Evolutionary conservation across 169 alveolate genomes (phyloP), one percentile per base, ranked within the genome.

Genomic region (Plasmodium malariae): DNA sequence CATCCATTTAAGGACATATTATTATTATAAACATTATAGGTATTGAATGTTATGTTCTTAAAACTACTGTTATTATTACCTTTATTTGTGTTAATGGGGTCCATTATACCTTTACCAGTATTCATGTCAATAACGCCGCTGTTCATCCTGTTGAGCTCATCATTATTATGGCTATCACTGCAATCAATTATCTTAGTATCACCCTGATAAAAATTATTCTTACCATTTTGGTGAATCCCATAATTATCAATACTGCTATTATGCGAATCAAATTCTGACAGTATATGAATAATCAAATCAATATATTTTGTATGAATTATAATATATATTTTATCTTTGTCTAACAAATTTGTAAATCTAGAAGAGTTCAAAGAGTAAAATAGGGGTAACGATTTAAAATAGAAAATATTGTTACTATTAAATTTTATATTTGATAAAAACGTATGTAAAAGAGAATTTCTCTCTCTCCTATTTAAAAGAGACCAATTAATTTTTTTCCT

Each of bases 361-460:
- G 51, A 57, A 83, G 36, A 37, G 40, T 49, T 83, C 51, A 83
- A 37, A 21, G 86, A 83, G 36, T 83, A 67, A 83, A 83, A 83
- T n/a, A 83, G 65, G 2, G 91, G 91, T 14, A 83, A 11, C 1
- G 74, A 24, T 83, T 69, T 83, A 26, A 83, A 36, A 68, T 83
- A 69, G n/a, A 6, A 83, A 30, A 67, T 83, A 60, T 83, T 83
- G 34, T 51, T 83, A 83, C 70, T 83, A 67, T 65, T 83, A 68
- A 83, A 83, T 54, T 83, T 67, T 6, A 65, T 69, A 24, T 68
- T 67, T 30, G 65, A 49, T 28, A 83, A 59, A n/a, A 83, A 83
- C 11, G 40, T 6, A 83, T 1, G 45, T 32, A 83, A 49, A 11
- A 83, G 57, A 34, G 55, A 26, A 55, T 51, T 30, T 59, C n/a